phyloP scores from a whole-genome alignment of 345 rosid species.

The Eucalyptus melliodora region DNA sequence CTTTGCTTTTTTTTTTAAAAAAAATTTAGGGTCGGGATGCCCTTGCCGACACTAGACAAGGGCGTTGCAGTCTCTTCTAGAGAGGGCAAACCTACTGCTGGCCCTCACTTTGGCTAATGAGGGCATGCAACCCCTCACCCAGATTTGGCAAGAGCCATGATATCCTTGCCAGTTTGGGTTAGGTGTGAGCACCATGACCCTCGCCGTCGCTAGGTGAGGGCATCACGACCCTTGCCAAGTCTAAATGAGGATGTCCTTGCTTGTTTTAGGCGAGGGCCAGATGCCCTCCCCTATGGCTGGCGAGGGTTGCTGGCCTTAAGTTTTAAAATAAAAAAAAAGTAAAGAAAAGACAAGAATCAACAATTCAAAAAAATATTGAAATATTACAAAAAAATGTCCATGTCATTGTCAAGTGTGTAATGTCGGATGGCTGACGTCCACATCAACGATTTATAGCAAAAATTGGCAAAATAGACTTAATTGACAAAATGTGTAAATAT shows the following conservation, averaged over 20 bases:
- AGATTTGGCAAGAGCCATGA: background rate
- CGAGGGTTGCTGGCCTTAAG: background rate
- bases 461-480: background rate
- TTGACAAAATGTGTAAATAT: no score
- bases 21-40: background rate
- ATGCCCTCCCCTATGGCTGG: no score
- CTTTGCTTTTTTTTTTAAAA: no score
- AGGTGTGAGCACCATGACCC: background rate
- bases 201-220: background rate
- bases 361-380: background rate
- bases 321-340: no score
- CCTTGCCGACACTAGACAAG: background rate
- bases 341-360: background rate
- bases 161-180: background rate
- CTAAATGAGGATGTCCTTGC: no score
- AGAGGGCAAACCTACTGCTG: rapidly evolving
- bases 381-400: no score
- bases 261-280: no score
- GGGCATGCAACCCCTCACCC: background rate
- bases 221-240: background rate
- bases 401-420: background rate
- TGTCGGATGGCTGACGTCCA: rapidly evolving
- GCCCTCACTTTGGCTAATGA: background rate
- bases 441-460: background rate
- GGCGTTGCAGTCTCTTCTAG: background rate